phyloP scores from a whole-genome alignment of 148 eudicot genomes.

The Polygonum maritimum region DNA sequence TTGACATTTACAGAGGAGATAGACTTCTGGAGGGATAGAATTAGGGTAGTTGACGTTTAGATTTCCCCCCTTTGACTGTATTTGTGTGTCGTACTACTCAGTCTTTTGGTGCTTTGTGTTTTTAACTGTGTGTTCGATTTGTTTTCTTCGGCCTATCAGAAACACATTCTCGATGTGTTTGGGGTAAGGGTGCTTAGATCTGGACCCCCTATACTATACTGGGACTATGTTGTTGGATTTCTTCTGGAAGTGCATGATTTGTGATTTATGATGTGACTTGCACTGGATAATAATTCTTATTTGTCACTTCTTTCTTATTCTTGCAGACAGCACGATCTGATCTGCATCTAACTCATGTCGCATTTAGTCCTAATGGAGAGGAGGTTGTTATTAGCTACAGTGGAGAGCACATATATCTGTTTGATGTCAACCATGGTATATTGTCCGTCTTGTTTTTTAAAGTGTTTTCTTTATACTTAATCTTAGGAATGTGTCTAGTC shows the following conservation, averaged over 20 bases:
- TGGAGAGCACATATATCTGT: constrained; percentile 91
- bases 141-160: too few relatives aligned
- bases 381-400: constrained; percentile 87
- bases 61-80: too few relatives aligned
- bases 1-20: too few relatives aligned
- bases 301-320: neutral
- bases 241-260: neutral
- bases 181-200: too few relatives aligned
- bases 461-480: neutral
- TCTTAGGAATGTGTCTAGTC: neutral
- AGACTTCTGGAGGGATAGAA: too few relatives aligned
- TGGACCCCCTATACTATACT: too few relatives aligned
- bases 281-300: neutral
- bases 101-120: too few relatives aligned
- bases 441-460: neutral
- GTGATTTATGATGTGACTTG: neutral
- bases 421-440: constrained; percentile 61
- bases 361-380: constrained; percentile 90
- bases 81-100: too few relatives aligned
- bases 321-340: constrained; percentile 56
- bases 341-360: constrained; percentile 82
- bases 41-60: too few relatives aligned
- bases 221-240: neutral
- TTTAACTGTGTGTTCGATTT: too few relatives aligned
- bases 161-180: too few relatives aligned